phyloP scores from a whole-genome alignment of 352 stramenopile genomes.

The Phytophthora crassamura region DNA sequence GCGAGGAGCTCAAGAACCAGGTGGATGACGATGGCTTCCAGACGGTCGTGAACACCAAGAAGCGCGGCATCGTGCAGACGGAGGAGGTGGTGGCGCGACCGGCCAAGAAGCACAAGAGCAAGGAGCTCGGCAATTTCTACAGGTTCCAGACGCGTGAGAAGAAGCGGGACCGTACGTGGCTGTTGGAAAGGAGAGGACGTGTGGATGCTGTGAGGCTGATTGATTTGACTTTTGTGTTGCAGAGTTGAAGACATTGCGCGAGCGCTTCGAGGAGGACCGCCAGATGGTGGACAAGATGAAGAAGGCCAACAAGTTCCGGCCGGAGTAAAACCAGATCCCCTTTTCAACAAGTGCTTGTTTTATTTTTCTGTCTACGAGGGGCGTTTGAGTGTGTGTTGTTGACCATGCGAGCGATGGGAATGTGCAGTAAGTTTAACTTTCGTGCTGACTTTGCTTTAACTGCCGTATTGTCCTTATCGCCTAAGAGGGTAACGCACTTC shows the following conservation, averaged over 20 bases:
- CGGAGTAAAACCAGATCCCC: constrained; percentile 57
- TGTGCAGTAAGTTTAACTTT: no score
- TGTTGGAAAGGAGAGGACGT: neutral
- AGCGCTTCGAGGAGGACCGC: constrained; percentile 87
- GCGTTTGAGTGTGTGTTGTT: no score
- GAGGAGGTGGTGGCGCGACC: constrained; percentile 63
- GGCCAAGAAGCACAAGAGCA: constrained; percentile 86
- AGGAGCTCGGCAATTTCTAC: constrained; percentile 87
- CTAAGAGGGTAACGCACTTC: no score
- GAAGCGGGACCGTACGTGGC: constrained; percentile 80
- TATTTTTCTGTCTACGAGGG: neutral
- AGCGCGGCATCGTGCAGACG: constrained; percentile 54
- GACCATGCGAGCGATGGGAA: no score
- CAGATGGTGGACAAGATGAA: constrained; percentile 86
- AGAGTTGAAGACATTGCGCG: constrained; percentile 85
- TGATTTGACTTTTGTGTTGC: constrained; percentile 21
- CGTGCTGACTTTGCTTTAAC: no score
- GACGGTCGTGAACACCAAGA: constrained; percentile 85
- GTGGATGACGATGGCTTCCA: constrained; percentile 87
- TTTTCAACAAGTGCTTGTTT: constrained; percentile 8
- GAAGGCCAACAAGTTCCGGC: constrained; percentile 80
- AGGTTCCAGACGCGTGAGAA: constrained; percentile 89
- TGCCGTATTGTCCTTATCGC: no score
- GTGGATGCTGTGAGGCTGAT: constrained; percentile 4
- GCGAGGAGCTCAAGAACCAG: constrained; percentile 80